Evolutionary conservation across 1,284 basidiomycete genomes (phyloP), one percentile per base, ranked within the genome.

Genomic region (Naganishia albida): DNA sequence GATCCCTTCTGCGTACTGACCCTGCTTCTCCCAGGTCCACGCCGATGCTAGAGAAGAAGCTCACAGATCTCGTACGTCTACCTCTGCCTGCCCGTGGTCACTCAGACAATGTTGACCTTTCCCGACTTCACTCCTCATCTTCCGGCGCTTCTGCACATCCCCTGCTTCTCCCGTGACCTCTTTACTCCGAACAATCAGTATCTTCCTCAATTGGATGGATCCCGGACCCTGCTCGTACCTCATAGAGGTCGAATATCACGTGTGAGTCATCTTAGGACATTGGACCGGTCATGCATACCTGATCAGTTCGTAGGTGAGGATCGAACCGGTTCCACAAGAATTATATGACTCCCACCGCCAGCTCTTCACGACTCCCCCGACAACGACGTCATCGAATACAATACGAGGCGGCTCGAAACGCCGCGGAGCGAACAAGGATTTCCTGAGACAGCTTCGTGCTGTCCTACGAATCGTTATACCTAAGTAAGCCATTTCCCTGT

Each of bases 391-490:
- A 1, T 83, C 87, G 70, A n/a, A n/a, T n/a, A n/a, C n/a, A n/a
- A 82, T 83, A 0, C 71, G 78, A 0, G 76, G 80, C 2, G 78
- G 83, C 63, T 87, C 87, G 71, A 48, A 49, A 26, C 49, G 40
- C 0, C 84, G 89, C 1, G 86, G 86, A 55, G 87, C 95, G 66
- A 90, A 94, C 76, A 83, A 84, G 62, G 82, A 86, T 1, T 95
- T 93, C 78, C 81, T 93, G 70, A 82, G 85, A 20, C 93, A 94
- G 75, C 85, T 95, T 3, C 77, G 83, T 12, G 85, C 91, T 1
- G 86, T 95, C 62, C 75, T 94, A 0, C 85, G 86, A 18, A 85
- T 95, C 67, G 86, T 88, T 7, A 85, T 95, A 57, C 90, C 82
- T 0, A 74, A 77, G 73, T 78, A n/a, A 67, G 72, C 67, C 54